These are phyloP conservation scores for Alliaria petiolata DNA, from an alignment of 345 rosid species.

Conservation along the genomic window DNA sequence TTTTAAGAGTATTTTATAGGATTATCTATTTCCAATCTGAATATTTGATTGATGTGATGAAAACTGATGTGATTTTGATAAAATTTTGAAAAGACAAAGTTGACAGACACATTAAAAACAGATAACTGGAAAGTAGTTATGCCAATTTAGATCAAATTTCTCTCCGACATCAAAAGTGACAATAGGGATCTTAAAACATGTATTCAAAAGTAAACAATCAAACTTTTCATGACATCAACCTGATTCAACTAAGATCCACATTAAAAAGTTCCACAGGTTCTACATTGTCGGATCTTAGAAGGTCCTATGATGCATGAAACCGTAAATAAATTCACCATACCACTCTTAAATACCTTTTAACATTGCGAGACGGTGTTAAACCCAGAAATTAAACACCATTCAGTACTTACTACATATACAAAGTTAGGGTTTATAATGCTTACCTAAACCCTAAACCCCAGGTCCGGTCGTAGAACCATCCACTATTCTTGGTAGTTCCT, in stretches of 20 bases:
- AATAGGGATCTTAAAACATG: not conserved
- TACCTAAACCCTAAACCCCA: constrained; percentile 24
- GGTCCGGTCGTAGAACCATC: constrained; percentile 15
- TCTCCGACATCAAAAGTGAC: too few relatives aligned
- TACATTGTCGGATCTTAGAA: constrained; percentile 6
- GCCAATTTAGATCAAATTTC: not conserved
- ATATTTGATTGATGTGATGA: not conserved
- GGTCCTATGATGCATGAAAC: constrained; percentile 1
- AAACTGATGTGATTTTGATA: not conserved
- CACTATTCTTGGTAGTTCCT: constrained; percentile 56
- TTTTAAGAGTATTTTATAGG: not conserved
- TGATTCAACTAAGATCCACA: constrained; percentile 5
- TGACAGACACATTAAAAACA: not conserved
- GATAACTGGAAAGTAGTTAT: not conserved
- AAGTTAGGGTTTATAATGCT: constrained; percentile 10
- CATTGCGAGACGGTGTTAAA: not conserved
- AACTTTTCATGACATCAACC: not conserved
- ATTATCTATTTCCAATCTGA: not conserved
- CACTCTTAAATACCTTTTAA: not conserved
- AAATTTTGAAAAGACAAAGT: not conserved
- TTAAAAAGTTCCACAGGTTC: not conserved
- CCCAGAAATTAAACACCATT: constrained; percentile 18
- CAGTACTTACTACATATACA: constrained; percentile 17
- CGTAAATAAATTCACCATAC: constrained; percentile 5
- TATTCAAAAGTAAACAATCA: not conserved